Percentiles rank a stretch among this genome's conserved stretches.
Conservation (phyloP, 768 basidiomycete genomes). For the Glaciozyma antarctica region DNA sequence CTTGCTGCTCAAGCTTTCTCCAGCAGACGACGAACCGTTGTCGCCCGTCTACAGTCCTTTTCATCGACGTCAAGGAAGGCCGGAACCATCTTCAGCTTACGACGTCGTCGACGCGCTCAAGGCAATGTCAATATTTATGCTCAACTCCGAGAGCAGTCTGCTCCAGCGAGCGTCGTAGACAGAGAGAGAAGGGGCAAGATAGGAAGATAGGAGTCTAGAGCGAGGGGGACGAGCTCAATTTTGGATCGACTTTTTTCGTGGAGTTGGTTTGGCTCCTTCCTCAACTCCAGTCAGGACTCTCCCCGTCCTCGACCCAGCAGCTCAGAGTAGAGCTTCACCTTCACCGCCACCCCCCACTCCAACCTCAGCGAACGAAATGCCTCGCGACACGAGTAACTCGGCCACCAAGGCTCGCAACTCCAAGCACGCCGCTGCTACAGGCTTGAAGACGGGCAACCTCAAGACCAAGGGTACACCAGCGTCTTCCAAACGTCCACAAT, state of each 20-base stretch:
- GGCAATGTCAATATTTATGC: too few species aligned
- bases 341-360: too few species aligned
- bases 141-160: too few species aligned
- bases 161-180: too few species aligned
- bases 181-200: neutral
- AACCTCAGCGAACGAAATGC: neutral
- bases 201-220: slow-evolving; percentile 1
- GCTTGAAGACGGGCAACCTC: slow-evolving; percentile 32
- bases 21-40: too few species aligned
- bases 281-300: neutral
- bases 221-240: neutral
- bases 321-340: neutral
- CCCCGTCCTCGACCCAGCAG: neutral
- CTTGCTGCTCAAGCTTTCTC: too few species aligned
- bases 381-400: slow-evolving; percentile 23
- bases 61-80: too few species aligned
- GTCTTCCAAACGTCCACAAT: neutral
- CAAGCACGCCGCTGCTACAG: slow-evolving; percentile 28
- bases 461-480: slow-evolving; percentile 20
- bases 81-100: too few species aligned
- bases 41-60: too few species aligned
- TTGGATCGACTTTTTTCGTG: neutral
- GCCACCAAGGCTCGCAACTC: slow-evolving; percentile 15
- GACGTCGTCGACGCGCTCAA: too few species aligned
- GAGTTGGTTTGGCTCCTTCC: neutral